Evolutionary conservation across 2,329 filamentous ascomycete species (phyloP).

Genomic region (Pseudophaeomoniella oleicola): DNA sequence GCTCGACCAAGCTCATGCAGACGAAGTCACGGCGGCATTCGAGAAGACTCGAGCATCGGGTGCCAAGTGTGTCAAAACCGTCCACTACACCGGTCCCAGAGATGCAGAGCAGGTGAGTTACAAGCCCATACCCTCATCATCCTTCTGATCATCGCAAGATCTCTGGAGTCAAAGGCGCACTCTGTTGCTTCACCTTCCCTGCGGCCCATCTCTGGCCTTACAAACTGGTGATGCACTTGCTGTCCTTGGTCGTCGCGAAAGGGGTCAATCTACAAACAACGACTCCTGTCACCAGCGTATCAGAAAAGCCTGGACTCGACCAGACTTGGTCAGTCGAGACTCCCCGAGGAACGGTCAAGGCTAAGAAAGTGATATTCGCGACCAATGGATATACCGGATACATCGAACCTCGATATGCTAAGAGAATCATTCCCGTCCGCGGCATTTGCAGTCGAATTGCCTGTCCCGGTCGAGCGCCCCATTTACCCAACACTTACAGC

Average conservation of each 20-base stretch:
- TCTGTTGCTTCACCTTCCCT: too few relatives aligned
- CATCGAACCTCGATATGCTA: constrained; percentile 30
- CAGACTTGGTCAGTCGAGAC: constrained; percentile 22
- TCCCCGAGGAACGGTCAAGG: constrained; percentile 25
- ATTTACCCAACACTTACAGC: constrained; percentile 38
- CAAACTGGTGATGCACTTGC: constrained; percentile 26
- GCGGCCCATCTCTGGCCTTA: constrained; percentile 19
- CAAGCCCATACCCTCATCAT: too few relatives aligned
- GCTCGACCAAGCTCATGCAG: constrained; percentile 15
- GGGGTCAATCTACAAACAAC: constrained; percentile 18
- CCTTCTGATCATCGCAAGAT: too few relatives aligned
- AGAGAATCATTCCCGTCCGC: constrained; percentile 61
- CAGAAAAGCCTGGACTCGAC: constrained; percentile 1
- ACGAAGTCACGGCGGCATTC: constrained; percentile 16
- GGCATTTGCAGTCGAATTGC: constrained; percentile 32
- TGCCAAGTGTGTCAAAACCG: constrained; percentile 13
- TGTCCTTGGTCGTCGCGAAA: constrained; percentile 27
- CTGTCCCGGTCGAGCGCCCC: constrained; percentile 11
- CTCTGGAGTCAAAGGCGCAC: too few relatives aligned
- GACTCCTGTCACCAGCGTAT: constrained; percentile 12
- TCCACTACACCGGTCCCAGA: too few relatives aligned
- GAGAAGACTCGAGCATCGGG: constrained; percentile 14
- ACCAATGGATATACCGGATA: constrained; percentile 41
- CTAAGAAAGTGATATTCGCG: constrained; percentile 33
- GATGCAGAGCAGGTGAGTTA: too few relatives aligned